Evolutionary conservation across 257 asterid genomes (phyloP), one percentile per base, ranked within the genome.

Genomic region (Jasminum sambac): DNA sequence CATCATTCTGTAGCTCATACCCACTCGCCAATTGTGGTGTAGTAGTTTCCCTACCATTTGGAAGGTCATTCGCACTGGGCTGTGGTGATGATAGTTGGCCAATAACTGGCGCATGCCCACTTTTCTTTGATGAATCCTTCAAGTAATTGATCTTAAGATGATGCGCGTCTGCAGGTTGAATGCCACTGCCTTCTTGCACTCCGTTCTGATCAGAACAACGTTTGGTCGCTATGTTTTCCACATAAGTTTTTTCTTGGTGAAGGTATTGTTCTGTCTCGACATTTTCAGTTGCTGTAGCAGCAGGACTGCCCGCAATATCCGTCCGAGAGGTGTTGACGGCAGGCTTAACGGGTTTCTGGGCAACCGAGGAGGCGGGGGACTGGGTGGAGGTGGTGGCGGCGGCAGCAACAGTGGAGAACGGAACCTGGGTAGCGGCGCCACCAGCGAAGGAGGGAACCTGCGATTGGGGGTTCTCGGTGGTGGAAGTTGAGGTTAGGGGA

Each of bases 221-320:
- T 42, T 66, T 19, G 11, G 48, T 59, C 26, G 21, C 83, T 50
- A 75, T 77, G 71, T 68, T 67, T 72, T 7, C 74, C 46, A 30
- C 65, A 39, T 52, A 21, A 25, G 38, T 4, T 30, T 30, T 13
- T 55, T 23, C 62, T 55, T 23, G 36, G 23, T 23, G 36, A 21
- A 2, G 16, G 62, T 43, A 12, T 14, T 43, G 50, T 9, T 19
- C 61, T 52, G 19, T 52, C 61, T 8, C 30, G 5, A 21, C 30
- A 21, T 19, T 9, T 24, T 52, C 25, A 11, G 34, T 23, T 0
- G 36, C 11, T 21, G 36, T 4, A 14, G 7, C 36, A 11, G 62
- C 0, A 55, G n/a, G 62, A 19, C 62, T 23, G n/a, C 34, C 12
- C 4, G 7, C 8, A 13, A 55, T 23, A 23, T 19, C 36, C 7